Conservation (phyloP, 805 yeast species). For the Zygosaccharomyces bailii region DNA sequence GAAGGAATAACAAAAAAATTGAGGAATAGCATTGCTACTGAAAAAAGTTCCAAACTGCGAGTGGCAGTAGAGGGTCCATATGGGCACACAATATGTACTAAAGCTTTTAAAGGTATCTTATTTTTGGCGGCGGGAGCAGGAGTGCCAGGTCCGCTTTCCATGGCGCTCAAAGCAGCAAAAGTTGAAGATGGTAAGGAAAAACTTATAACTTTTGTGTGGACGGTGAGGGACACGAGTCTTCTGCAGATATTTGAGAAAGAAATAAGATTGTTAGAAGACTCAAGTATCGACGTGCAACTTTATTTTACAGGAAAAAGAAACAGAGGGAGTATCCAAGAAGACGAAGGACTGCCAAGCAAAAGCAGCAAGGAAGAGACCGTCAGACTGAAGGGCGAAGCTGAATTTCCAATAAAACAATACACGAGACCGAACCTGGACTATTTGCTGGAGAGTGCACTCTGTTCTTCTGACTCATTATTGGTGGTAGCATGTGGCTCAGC, state of each 20-base stretch:
- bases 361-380: background rate
- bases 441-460: background rate
- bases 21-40: too few relatives aligned
- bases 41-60: too few relatives aligned
- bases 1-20: too few relatives aligned
- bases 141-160: conserved; percentile 47
- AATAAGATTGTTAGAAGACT: background rate
- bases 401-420: background rate
- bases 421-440: background rate
- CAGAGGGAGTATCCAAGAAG: conserved; percentile 18
- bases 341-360: background rate
- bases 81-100: background rate
- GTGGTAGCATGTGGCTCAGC: background rate
- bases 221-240: conserved; percentile 1
- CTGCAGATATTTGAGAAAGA: conserved; percentile 6
- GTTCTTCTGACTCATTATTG: background rate
- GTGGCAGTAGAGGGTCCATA: background rate
- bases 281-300: conserved; percentile 5
- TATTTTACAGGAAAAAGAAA: conserved; percentile 7
- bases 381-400: background rate
- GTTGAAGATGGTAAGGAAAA: background rate
- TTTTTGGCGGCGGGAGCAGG: conserved; percentile 62
- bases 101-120: conserved; percentile 30
- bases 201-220: conserved; percentile 8
- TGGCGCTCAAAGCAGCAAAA: conserved; percentile 31